Evolutionary conservation across 2,329 filamentous ascomycete species (phyloP), one percentile per base, ranked within the genome.

Genomic region (Penicillium carneum): DNA sequence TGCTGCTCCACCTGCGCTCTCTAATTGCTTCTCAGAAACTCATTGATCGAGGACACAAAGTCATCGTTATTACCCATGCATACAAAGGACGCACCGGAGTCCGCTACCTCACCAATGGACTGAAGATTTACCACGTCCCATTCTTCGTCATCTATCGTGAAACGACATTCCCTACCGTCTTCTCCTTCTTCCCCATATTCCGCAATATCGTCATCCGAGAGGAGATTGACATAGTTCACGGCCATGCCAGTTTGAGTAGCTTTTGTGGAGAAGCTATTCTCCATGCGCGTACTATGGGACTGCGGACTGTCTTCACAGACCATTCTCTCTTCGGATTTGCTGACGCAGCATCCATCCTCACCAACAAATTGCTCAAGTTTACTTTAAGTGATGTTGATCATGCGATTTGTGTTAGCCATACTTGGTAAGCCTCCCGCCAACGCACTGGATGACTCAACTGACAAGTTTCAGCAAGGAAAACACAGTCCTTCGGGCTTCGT

Each of bases 101-200:
- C 20, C 90, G 95, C 61, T 99, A 97, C 74, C 87, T 99, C 65
- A 98, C 94, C 62, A 99, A 99, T 76, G 94, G 95, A 55, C 87
- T 99, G 74, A 99, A 99, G 76, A 95, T 98, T 79, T 99, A 97
- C 81, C 92, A 99, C 77, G 90, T 98, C 18, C 96, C 95, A 4
- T 98, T 98, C 77, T 87, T 96, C 75, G 88, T 98, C 76, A 93
- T 99, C 71, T 98, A 97, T 78, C 92, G 96, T 69, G 90, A 93
- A 66, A 88, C 93, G 4, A 96, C 93, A 12, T 94, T 99, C 72
- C 95, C 95, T 0, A 98, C 96, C 5, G 93, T 99, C 73, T 98
- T 98, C 82, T 97, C 94, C 33, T 97, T 97, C 81, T 99, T 99
- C 71, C 95, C 96, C 10, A 88, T 97, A n/a, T 93, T 99, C 72